phyloP scores from a whole-genome alignment of 2,329 filamentous ascomycete species.

The Xylariaceae sp. region DNA sequence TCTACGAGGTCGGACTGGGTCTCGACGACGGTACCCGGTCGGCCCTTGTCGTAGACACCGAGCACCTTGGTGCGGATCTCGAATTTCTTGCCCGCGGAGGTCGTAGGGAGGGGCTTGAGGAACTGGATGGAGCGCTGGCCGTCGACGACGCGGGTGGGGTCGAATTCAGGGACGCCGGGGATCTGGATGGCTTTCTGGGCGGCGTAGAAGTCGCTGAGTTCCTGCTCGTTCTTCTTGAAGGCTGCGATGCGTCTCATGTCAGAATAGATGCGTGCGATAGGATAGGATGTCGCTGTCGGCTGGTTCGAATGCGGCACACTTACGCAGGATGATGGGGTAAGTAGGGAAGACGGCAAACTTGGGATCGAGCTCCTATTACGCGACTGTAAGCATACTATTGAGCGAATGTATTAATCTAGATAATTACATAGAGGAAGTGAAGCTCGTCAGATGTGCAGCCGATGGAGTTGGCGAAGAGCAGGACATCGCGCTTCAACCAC shows the following conservation, averaged over 20 bases:
- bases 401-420: background rate
- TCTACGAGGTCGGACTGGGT: conserved; percentile 74
- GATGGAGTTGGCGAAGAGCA: conserved; percentile 88
- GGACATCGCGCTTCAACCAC: conserved; percentile 81
- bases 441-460: conserved; percentile 81
- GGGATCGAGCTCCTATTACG: conserved; percentile 73
- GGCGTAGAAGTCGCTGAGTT: conserved; percentile 81
- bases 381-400: background rate
- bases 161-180: conserved; percentile 70
- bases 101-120: conserved; percentile 67
- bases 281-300: background rate
- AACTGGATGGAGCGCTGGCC: conserved; percentile 78
- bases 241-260: conserved; percentile 35
- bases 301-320: conserved; percentile 27
- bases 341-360: conserved; percentile 85
- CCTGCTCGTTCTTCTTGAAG: conserved; percentile 71
- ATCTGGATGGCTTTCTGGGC: conserved; percentile 61
- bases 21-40: conserved; percentile 75
- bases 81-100: conserved; percentile 66
- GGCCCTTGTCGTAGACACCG: conserved; percentile 87
- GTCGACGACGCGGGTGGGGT: conserved; percentile 69
- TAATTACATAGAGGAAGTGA: conserved; percentile 76
- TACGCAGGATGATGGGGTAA: conserved; percentile 75
- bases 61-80: conserved; percentile 72
- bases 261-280: background rate